Percentiles rank a stretch among this genome's conserved stretches.
These are phyloP conservation scores for Aureobasidium sp. DNA, from an alignment of 2,329 filamentous ascomycete genomes.

Conservation along the genomic window DNA sequence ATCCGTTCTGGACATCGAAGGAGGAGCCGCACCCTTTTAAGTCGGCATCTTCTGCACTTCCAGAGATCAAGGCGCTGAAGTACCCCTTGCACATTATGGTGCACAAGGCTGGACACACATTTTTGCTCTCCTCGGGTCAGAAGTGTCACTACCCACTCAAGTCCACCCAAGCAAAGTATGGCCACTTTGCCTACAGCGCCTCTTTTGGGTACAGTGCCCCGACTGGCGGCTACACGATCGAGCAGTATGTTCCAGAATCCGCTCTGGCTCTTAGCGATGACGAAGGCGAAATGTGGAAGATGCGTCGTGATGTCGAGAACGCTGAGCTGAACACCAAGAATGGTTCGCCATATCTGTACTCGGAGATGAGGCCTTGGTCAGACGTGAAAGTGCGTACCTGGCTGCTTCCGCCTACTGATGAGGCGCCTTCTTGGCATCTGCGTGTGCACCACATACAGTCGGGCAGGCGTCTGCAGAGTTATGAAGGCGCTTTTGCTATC, in stretches of 20 bases:
- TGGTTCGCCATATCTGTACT: conserved; percentile 52
- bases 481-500: conserved; percentile 68
- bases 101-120: conserved; percentile 59
- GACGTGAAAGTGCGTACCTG: conserved; percentile 59
- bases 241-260: conserved; percentile 67
- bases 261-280: conserved; percentile 70
- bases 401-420: conserved; percentile 51
- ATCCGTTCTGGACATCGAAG: conserved; percentile 65
- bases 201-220: conserved; percentile 71
- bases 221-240: conserved; percentile 64
- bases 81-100: conserved; percentile 68
- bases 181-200: conserved; percentile 67
- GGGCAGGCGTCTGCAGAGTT: conserved; percentile 55
- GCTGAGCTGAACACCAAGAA: conserved; percentile 51
- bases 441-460: conserved; percentile 54
- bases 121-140: conserved; percentile 67
- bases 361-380: conserved; percentile 60
- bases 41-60: conserved; percentile 43
- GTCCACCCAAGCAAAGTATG: conserved; percentile 74
- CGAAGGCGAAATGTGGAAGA: conserved; percentile 70
- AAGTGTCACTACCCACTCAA: conserved; percentile 77
- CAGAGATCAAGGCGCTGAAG: conserved; percentile 50
- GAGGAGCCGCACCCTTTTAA: conserved; percentile 48
- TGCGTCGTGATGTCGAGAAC: conserved; percentile 58
- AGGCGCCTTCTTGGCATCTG: conserved; percentile 60